Evolutionary conservation across 2,329 filamentous ascomycete species (phyloP).

Genomic region (Madurella mycetomatis): DNA sequence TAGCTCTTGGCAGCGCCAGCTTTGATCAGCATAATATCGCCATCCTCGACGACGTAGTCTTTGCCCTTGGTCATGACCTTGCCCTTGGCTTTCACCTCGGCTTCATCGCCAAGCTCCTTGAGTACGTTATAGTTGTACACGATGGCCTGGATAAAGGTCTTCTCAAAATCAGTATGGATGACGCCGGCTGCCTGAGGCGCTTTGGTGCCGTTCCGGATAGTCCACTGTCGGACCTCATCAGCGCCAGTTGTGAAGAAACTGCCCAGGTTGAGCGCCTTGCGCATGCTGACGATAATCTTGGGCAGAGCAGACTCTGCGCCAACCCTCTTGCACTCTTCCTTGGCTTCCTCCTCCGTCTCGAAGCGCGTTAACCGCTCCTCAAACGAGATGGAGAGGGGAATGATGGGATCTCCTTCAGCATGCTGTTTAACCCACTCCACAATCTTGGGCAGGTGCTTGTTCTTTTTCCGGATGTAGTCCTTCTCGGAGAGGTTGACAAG

Average conservation of each 20-base stretch:
- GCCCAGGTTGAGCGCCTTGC: conserved; percentile 80
- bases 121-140: conserved; percentile 84
- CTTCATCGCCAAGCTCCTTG: conserved; percentile 84
- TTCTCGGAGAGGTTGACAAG: conserved; percentile 95
- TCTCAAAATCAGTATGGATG: conserved; percentile 97
- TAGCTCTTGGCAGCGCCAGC: conserved; percentile 73
- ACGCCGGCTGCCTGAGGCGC: conserved; percentile 97
- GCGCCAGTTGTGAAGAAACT: conserved; percentile 97
- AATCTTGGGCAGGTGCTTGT: conserved; percentile 94
- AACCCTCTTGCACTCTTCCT: conserved; percentile 83
- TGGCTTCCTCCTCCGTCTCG: conserved; percentile 68
- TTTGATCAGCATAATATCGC: conserved; percentile 83
- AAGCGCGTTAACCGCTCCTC: conserved; percentile 87
- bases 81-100: conserved; percentile 79
- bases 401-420: conserved; percentile 80
- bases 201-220: conserved; percentile 90
- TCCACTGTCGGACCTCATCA: conserved; percentile 98
- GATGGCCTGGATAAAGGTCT: conserved; percentile 96
- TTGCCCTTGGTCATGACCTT: conserved; percentile 99
- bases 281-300: conserved; percentile 91
- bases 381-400: conserved; percentile 87
- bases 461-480: conserved; percentile 98
- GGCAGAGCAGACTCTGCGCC: conserved; percentile 84
- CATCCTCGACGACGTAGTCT: conserved; percentile 87
- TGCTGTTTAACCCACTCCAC: conserved; percentile 94